Evolutionary conservation across 352 stramenopile species (phyloP).

Genomic region (Globisporangium uncinulatum): DNA sequence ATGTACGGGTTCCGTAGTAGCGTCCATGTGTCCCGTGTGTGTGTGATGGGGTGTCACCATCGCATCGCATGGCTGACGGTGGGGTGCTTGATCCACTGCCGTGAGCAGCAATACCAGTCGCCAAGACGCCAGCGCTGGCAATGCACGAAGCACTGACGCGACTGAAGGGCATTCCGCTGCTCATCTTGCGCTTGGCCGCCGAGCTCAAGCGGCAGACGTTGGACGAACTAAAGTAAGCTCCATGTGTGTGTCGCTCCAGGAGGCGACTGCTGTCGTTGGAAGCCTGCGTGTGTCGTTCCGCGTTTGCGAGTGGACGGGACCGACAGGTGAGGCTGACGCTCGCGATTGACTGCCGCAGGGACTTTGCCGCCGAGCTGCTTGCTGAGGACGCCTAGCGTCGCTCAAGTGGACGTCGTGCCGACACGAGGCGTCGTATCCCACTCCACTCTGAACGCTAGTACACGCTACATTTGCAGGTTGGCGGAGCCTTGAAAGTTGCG

Average conservation of each 20-base stretch:
- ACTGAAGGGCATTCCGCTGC: constrained; percentile 26
- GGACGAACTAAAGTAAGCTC: constrained; percentile 15
- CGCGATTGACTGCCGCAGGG: constrained; percentile 8
- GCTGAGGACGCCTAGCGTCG: constrained; percentile 2
- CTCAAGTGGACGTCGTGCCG: neutral
- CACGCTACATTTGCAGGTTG: constrained; percentile 16
- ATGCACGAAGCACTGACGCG: constrained; percentile 24
- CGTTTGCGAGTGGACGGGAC: neutral
- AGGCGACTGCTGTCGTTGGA: neutral
- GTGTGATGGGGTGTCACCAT: too few relatives aligned
- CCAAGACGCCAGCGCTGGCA: constrained; percentile 11
- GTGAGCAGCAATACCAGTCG: constrained; percentile 16
- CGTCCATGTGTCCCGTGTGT: neutral
- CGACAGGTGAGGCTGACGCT: neutral
- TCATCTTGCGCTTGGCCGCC: constrained; percentile 15
- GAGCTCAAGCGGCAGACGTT: constrained; percentile 15
- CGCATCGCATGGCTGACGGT: neutral
- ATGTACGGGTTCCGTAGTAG: constrained; percentile 22
- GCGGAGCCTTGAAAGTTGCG: constrained; percentile 34
- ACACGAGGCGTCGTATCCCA: neutral
- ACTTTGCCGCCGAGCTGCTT: constrained; percentile 9
- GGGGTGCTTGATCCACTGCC: neutral
- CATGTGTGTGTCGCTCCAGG: neutral
- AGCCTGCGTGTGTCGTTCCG: neutral
- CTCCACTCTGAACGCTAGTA: neutral